Evolutionary conservation across 2,329 filamentous ascomycete species (phyloP).

Genomic region (Colletotrichum tabaci): DNA sequence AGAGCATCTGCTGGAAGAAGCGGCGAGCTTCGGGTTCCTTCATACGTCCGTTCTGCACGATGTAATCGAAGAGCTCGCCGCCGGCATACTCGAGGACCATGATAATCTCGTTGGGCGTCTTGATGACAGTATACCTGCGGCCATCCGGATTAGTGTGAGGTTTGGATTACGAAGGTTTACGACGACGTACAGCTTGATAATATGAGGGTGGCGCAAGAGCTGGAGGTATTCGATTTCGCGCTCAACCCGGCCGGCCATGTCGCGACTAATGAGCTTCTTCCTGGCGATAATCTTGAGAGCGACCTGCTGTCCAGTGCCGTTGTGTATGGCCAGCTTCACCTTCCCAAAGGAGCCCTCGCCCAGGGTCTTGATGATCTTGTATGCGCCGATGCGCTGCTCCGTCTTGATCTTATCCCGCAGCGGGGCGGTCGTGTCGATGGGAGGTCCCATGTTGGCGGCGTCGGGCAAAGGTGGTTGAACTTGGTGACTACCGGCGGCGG

Average conservation of each 20-base stretch:
- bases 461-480: constrained; percentile 47
- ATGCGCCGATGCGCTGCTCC: constrained; percentile 91
- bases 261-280: constrained; percentile 94
- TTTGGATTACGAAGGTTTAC: not conserved
- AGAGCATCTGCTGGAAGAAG: constrained; percentile 99
- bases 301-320: constrained; percentile 93
- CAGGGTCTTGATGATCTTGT: constrained; percentile 90
- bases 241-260: constrained; percentile 98
- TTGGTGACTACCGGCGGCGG: constrained; percentile 44
- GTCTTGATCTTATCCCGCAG: constrained; percentile 69
- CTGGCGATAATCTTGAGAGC: constrained; percentile 98
- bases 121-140: constrained; percentile 92
- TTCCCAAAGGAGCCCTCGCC: constrained; percentile 99
- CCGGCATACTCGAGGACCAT: constrained; percentile 99
- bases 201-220: constrained; percentile 94
- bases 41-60: constrained; percentile 94
- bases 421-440: constrained; percentile 41
- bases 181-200: constrained; percentile 89
- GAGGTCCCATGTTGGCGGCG: constrained; percentile 53
- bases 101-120: constrained; percentile 93
- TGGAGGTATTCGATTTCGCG: constrained; percentile 98
- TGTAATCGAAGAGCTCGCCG: constrained; percentile 97
- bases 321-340: constrained; percentile 95
- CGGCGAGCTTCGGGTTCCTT: constrained; percentile 92
- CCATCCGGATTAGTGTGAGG: constrained; percentile 11